These are phyloP conservation scores for Babesia ovata DNA, from an alignment of 169 alveolate species.

Conservation along the genomic window DNA sequence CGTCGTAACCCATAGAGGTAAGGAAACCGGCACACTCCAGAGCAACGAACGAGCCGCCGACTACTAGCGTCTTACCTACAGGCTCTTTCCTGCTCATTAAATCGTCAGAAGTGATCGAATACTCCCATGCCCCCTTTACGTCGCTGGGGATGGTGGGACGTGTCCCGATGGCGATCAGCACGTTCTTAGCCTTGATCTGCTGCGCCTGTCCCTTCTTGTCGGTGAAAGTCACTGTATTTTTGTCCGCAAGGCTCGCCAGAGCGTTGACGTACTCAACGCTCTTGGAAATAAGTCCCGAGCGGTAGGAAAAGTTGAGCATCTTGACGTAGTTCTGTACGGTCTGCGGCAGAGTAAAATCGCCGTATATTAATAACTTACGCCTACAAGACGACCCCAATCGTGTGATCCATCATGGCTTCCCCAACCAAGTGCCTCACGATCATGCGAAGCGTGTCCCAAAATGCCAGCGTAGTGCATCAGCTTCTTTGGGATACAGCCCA, in stretches of 20 bases:
- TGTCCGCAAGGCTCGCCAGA: constrained; percentile 69
- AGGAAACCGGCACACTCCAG: constrained; percentile 98
- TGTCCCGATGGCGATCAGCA: constrained; percentile 94
- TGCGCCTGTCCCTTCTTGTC: constrained; percentile 13
- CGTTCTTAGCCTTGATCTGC: constrained; percentile 85
- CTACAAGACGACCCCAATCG: constrained; percentile 85
- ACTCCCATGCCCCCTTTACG: constrained; percentile 90
- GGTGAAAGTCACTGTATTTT: constrained; percentile 47
- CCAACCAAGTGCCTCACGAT: constrained; percentile 44
- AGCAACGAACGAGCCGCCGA: constrained; percentile 97
- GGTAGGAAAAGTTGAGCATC: constrained; percentile 91
- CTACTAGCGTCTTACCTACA: constrained; percentile 94
- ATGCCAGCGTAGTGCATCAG: constrained; percentile 95
- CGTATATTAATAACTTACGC: neutral
- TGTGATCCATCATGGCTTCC: constrained; percentile 2
- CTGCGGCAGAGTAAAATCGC: neutral
- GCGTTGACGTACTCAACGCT: constrained; percentile 89
- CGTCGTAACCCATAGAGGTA: constrained; percentile 91
- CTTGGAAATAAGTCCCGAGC: constrained; percentile 82
- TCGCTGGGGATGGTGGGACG: constrained; percentile 90
- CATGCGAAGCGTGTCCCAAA: constrained; percentile 74
- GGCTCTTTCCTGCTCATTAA: constrained; percentile 85
- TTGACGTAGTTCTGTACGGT: constrained; percentile 89
- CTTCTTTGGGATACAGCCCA: constrained; percentile 99
- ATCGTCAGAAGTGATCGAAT: constrained; percentile 96